phyloP scores from a whole-genome alignment of 2,329 filamentous ascomycete genomes.

The Colletotrichum sidae region DNA sequence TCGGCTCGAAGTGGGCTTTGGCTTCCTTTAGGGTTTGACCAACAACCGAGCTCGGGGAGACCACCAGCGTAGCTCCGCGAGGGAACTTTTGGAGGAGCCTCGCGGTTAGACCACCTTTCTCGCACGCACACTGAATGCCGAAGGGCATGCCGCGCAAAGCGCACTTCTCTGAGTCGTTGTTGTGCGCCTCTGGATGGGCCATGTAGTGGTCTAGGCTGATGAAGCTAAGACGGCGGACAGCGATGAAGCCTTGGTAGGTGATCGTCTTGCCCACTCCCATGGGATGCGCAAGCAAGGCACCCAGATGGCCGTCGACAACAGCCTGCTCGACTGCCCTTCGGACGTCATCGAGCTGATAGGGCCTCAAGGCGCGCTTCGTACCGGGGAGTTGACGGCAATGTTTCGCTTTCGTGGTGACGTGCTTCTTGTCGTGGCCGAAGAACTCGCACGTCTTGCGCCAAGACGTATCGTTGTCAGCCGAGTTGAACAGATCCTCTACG shows the following conservation, averaged over 20 bases:
- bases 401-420: too few relatives aligned
- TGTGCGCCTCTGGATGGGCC: background rate
- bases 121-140: background rate
- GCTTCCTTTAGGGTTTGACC: background rate
- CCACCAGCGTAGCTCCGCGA: background rate
- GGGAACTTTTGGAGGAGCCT: constrained; percentile 9
- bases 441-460: too few relatives aligned
- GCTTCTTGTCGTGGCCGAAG: too few relatives aligned
- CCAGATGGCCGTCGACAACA: too few relatives aligned
- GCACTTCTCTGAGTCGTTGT: background rate
- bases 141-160: background rate
- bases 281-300: too few relatives aligned
- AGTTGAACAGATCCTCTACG: too few relatives aligned
- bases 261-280: too few relatives aligned
- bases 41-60: background rate
- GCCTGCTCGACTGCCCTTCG: background rate
- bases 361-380: background rate
- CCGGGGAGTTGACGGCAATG: too few relatives aligned
- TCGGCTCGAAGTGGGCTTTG: background rate
- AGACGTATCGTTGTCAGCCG: too few relatives aligned
- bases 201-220: constrained; percentile 1
- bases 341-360: constrained; percentile 1
- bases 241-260: background rate
- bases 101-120: background rate
- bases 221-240: background rate